phyloP scores from a whole-genome alignment of 2,329 filamentous ascomycete species.

The Neofusicoccum laricinum region DNA sequence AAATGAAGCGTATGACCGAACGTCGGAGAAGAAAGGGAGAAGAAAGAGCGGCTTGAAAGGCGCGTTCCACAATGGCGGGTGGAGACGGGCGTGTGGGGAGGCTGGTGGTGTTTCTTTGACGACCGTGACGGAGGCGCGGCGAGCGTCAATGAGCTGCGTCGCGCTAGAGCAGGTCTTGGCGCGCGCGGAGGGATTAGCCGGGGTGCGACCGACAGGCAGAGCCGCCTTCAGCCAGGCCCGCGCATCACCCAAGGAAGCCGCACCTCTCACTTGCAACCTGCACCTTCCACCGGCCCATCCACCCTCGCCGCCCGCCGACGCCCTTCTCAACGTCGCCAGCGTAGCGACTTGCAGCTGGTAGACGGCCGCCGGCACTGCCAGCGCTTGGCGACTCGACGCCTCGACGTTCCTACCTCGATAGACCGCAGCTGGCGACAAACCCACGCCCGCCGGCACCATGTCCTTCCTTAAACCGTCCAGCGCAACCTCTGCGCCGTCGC shows the following conservation, averaged over 20 bases:
- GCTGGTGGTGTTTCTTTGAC: conserved; percentile 12
- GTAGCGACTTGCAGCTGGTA: not conserved
- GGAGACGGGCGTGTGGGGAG: not conserved
- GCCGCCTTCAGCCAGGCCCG: not conserved
- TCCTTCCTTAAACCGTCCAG: conserved; percentile 33
- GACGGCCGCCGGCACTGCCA: not conserved
- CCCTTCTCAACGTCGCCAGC: not conserved
- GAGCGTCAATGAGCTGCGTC: conserved; percentile 13
- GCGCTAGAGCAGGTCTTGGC: conserved; percentile 5
- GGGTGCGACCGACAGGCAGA: not conserved
- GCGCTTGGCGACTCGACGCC: not conserved
- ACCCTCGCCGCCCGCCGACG: not conserved
- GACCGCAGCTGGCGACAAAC: not conserved
- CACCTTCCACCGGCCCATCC: not conserved
- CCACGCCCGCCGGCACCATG: conserved; percentile 25
- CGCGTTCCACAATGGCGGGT: conserved; percentile 12
- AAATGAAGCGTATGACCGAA: conserved; percentile 9
- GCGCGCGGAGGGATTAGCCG: not conserved
- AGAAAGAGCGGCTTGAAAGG: conserved; percentile 16
- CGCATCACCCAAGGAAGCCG: not conserved
- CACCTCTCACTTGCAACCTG: not conserved
- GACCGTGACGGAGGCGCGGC: conserved; percentile 13
- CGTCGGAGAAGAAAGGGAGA: conserved; percentile 18
- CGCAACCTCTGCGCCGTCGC: conserved; percentile 55
- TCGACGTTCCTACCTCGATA: not conserved